Base-by-base conservation (phyloP, 106 monocot genomes). In the Dendrobium huoshanense region DNA sequence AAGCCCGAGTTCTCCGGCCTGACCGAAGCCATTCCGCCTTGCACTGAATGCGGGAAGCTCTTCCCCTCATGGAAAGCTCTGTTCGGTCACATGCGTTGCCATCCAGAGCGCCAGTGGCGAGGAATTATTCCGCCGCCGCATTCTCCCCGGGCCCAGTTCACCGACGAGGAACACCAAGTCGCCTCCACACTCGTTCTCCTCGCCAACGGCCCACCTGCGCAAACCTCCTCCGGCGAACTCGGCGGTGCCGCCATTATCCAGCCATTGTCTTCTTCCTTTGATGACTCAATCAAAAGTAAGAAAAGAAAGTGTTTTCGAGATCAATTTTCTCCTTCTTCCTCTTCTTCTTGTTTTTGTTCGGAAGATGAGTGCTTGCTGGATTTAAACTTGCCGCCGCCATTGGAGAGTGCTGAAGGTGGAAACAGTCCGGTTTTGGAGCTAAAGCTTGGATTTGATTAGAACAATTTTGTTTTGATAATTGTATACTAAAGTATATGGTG, bases 71-170 rank as follows among this genome's bases (percentile, higher is more conserved):
- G 82, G 81, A 93, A 93, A 85, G 91, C 96, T 16, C 83, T 96
- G 8, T 93, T 90, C 72, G 96, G 93, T 40, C 96, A 93, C 84
- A 96, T 96, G 96, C 85, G 89, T 1, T 91, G 91, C 79, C 93
- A 96, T 82, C 91, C 96, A 0, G 89, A 96, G 45, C 83, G 96
- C 40, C 82, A 80, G 20, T 94, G 88, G 88, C 84, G 94, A 10
- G 96, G 96, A 9, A 93, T 96, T 82, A 90, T 81, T 43, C 75
- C 75, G 0, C 75, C 75, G n/a, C 75, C 45, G 20, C 19, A 45
- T 20, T 45, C 17, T 19, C 45, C 45, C 22, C 44, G 37, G 4
- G 25, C 49, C 27, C 55, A 77, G 37, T n/a, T 49, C 75, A 79
- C 73, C 42, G 29, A 29, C 16, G 82, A 55, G 7, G 82, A 88